Conservation (phyloP, 805 yeast genomes). For the Danielia reshetovae region DNA sequence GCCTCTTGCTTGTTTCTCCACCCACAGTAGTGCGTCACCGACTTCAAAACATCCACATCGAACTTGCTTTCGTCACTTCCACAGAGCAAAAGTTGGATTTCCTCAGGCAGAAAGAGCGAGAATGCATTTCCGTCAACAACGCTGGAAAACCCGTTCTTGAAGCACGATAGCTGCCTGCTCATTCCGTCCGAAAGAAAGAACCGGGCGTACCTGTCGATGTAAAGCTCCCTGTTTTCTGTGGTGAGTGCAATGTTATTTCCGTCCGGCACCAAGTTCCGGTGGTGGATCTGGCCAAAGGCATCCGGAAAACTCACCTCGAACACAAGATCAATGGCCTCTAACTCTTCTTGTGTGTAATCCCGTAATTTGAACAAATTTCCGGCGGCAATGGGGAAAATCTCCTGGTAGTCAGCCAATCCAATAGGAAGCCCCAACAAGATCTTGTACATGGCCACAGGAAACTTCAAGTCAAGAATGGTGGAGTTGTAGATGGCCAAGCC, state of each 20-base stretch:
- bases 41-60: constrained; percentile 62
- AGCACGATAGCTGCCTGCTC: constrained; percentile 48
- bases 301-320: constrained; percentile 64
- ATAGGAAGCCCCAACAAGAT: constrained; percentile 56
- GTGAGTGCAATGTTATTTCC: constrained; percentile 61
- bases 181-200: constrained; percentile 59
- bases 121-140: constrained; percentile 81
- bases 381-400: constrained; percentile 66
- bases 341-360: constrained; percentile 22
- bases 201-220: constrained; percentile 58
- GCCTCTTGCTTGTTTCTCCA: constrained; percentile 45
- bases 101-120: constrained; percentile 76
- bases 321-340: constrained; percentile 43
- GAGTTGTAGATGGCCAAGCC: constrained; percentile 93
- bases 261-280: constrained; percentile 49
- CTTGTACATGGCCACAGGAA: constrained; percentile 77
- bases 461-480: constrained; percentile 72
- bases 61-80: constrained; percentile 67
- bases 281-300: constrained; percentile 39
- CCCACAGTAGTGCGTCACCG: constrained; percentile 72
- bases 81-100: constrained; percentile 71
- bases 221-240: constrained; percentile 51
- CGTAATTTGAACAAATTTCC: constrained; percentile 29
- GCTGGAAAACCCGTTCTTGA: constrained; percentile 65
- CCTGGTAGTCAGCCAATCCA: constrained; percentile 59